Base-by-base conservation (phyloP, 2,329 filamentous ascomycete genomes). In the Chaetomiaceae sp. region DNA sequence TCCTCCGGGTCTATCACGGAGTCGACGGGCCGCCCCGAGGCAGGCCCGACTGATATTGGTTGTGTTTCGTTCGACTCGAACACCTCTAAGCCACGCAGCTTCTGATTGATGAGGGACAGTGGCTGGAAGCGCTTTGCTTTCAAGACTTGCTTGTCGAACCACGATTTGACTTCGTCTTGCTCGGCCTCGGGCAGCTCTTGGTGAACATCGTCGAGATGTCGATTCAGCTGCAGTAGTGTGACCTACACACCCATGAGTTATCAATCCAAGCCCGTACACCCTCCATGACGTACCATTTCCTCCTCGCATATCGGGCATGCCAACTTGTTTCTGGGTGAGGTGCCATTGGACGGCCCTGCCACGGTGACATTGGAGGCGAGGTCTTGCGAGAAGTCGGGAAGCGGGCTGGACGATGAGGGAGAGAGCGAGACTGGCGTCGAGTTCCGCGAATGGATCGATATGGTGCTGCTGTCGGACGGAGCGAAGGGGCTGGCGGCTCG, bases 291-390 rank as follows among this genome's bases (percentile, higher is more conserved):
- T 74, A 94, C 90, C 94, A 99, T 99, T 71, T 96, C 91, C 73
- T 97, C 95, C 62, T 85, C 90, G 71, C 94, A 99, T 67, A 99
- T 99, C n/a, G 94, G 94, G 69, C 94, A 99, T 51, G 92, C 83
- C 54, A 99, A 82, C 69, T 81, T 81, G 59, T 81, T 81, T 61
- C 79, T 81, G 51, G 82, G 73, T 48, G 82, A 78, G 44, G 73
- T 76, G 58, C 78, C 77, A 56, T 75, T 78, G 48, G 78, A 75
- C 16, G 77, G 74, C 9, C 72, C 71, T 20, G 73, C 77, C 18
- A 94, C 73, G 50, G 87, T 90, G 63, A 96, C 86, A 65, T 88
- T 87, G 51, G 90, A 89, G 33, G 82, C 81, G 48, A 96, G 80
- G 65, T 96, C 90, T 66, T 92, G 89, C 11, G 80, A 74, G 54